Evolutionary conservation across 441 rosid genomes (phyloP).

Genomic region (Croton setiger): DNA sequence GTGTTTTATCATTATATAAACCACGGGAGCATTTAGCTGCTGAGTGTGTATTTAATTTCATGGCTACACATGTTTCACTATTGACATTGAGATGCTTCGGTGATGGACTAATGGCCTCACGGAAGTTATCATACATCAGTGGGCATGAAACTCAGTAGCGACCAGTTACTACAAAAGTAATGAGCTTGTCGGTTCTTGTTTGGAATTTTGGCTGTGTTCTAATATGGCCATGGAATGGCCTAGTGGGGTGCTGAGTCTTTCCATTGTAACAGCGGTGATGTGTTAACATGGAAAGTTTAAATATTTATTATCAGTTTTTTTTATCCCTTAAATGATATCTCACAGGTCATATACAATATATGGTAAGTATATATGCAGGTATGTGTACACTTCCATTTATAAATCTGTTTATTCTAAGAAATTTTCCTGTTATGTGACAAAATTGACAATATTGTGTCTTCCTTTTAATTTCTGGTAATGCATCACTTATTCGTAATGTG

Average conservation of each 20-base stretch:
- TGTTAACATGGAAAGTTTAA: background rate
- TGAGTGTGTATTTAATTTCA: background rate
- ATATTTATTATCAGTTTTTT: slow-evolving; percentile 4
- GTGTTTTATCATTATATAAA: background rate
- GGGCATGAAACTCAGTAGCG: background rate
- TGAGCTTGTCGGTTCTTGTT: slow-evolving; percentile 3
- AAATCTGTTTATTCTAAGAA: background rate
- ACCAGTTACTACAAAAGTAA: background rate
- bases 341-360: background rate
- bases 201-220: slow-evolving; percentile 16
- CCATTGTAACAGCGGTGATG: slow-evolving; percentile 1
- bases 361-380: no score
- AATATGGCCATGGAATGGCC: slow-evolving; percentile 14
- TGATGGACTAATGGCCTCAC: background rate
- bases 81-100: background rate
- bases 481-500: background rate
- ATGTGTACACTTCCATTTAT: no score
- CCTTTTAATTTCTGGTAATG: background rate
- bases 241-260: slow-evolving; percentile 14
- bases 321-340: slow-evolving; percentile 1
- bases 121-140: slow-evolving; percentile 2
- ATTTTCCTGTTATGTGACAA: background rate
- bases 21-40: background rate
- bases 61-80: background rate
- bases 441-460: background rate